Conservation (phyloP, 495 filamentous ascomycete genomes). For the Barbatosphaeria neglecta region DNA sequence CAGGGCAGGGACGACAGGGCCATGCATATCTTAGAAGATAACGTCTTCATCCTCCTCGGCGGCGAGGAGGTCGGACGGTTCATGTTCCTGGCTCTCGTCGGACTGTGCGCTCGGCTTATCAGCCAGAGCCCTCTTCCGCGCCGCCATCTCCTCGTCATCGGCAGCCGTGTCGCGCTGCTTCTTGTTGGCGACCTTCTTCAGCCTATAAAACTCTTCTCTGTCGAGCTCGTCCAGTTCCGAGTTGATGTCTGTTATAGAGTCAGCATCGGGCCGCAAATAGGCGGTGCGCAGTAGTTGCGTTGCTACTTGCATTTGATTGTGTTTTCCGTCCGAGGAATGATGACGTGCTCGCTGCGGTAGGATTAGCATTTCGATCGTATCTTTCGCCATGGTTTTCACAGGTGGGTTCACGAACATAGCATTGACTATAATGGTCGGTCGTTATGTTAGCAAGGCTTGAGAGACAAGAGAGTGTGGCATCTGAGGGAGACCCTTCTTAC, state of each 20-base stretch:
- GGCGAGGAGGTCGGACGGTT: slow-evolving; percentile 57
- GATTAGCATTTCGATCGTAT: slow-evolving; percentile 10
- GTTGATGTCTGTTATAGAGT: slow-evolving; percentile 66
- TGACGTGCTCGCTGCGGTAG: slow-evolving; percentile 67
- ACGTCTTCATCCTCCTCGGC: slow-evolving; percentile 87
- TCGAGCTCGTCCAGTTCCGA: slow-evolving; percentile 97
- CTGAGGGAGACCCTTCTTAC: slow-evolving; percentile 26
- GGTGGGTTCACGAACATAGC: slow-evolving; percentile 62
- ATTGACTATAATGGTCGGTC: slow-evolving; percentile 68
- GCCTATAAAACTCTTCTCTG: slow-evolving; percentile 92
- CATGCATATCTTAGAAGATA: slow-evolving; percentile 57
- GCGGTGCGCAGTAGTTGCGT: background rate
- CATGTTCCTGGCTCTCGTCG: slow-evolving; percentile 26
- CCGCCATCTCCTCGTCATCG: slow-evolving; percentile 60
- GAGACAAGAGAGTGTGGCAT: background rate
- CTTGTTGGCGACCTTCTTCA: slow-evolving; percentile 97
- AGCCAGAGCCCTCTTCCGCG: slow-evolving; percentile 36
- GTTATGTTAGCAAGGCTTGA: slow-evolving; percentile 23
- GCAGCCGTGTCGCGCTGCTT: slow-evolving; percentile 76
- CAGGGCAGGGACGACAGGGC: no score
- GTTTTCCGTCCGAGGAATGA: slow-evolving; percentile 95
- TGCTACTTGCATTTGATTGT: slow-evolving; percentile 78
- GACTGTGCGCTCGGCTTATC: slow-evolving; percentile 33
- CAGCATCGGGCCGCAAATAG: background rate
- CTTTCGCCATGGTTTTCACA: background rate